These are phyloP conservation scores for Malus hybrid DNA, from an alignment of 331 rosid genomes.

Conservation along the genomic window DNA sequence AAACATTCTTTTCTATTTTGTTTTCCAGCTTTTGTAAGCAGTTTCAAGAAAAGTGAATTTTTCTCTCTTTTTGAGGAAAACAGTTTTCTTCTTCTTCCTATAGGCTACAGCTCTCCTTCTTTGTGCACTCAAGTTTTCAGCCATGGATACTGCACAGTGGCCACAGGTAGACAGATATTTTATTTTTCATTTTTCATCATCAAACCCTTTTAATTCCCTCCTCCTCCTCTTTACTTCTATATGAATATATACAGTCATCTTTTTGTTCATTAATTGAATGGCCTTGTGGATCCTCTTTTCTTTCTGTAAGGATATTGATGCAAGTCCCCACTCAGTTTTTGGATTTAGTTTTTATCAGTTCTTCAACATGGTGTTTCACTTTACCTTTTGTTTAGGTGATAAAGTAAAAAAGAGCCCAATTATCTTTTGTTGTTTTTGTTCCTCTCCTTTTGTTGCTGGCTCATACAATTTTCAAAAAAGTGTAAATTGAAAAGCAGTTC, in stretches of 20 bases:
- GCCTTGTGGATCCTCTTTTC: neutral
- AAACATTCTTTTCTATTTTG: conserved; percentile 24
- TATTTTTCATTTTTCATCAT: neutral
- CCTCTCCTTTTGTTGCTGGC: neutral
- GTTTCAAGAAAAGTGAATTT: conserved; percentile 25
- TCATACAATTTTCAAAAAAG: neutral
- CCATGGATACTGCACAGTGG: conserved; percentile 85
- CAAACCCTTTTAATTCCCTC: neutral
- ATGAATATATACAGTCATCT: neutral
- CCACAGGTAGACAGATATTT: conserved; percentile 46
- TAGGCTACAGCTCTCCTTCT: neutral
- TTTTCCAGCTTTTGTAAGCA: conserved; percentile 28
- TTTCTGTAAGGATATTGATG: conserved; percentile 10
- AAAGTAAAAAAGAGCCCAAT: conserved; percentile 10
- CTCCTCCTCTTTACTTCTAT: neutral
- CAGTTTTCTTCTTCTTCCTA: conserved; percentile 1
- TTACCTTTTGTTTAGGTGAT: conserved; percentile 37
- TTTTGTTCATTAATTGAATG: neutral
- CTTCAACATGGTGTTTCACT: conserved; percentile 23
- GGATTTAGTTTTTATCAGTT: conserved; percentile 29
- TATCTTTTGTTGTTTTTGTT: neutral
- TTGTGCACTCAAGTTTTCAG: conserved; percentile 10
- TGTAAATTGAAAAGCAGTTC: conserved; percentile 1
- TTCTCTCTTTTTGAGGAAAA: conserved; percentile 20
- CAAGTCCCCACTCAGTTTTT: conserved; percentile 21